Base-by-base conservation (phyloP, 495 filamentous ascomycete genomes). In the Annulohypoxylon nitens region DNA sequence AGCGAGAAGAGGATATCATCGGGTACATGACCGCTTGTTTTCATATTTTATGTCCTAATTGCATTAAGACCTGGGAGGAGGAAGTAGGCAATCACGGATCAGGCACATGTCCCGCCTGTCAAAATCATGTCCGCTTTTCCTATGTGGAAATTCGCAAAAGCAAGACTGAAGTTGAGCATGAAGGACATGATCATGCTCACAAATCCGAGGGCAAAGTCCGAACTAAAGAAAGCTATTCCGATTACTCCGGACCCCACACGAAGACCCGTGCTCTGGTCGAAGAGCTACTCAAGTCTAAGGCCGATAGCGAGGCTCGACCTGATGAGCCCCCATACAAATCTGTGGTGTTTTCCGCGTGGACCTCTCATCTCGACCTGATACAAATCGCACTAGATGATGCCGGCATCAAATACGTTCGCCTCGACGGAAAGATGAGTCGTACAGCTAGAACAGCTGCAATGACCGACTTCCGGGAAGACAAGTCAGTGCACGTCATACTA, bases 281-380 rank as follows among this genome's bases (percentile, higher is more conserved):
- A 25, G 88, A 90, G 26, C 84, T 99, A 3, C 79, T 89, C 6
- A 79, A 81, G 63, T 85, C 88, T 48, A 84, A 88, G 58, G 83
- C 83, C 41, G 86, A 91, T 71, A 94, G 90, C 77, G 78, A 86
- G 57, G 77, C 79, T 4, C 81, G 88, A 14, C 87, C 87, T 2
- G 81, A 83, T 39, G 83, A 93, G 64, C 86, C 84, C 0, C 93
- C 94, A 0, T 90, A 93, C 80, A 97, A 97, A 78, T 93, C 91
- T 48, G 95, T 99, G 12, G 88, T 99, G 18, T 98, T 98, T 78
- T 97, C 94, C 1, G 89, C 88, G 33, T 99, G 96, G 95, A 98
- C 95, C 0, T 90, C 92, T 2, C 94, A 98, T 78, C 88, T 99
- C 36, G 95, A 99, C 77, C 88, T 99, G 12, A 97, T 99, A 72